Conservation (phyloP, 345 rosid genomes). For the Pseudoturritis turrita region DNA sequence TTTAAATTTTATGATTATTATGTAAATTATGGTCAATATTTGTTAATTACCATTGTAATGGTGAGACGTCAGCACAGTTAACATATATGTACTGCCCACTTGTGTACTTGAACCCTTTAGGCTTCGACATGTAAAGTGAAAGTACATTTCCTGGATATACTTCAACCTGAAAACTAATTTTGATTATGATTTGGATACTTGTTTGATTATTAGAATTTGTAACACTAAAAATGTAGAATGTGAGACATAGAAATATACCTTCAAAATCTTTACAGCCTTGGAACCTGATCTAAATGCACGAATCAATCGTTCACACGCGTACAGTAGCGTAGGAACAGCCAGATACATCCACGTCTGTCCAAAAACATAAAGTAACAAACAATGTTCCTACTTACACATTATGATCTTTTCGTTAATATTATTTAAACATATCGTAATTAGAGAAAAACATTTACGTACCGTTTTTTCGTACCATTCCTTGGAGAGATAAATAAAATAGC, state of each 20-base stretch:
- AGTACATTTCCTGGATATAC: slow-evolving; percentile 83
- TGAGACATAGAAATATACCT: slow-evolving; percentile 36
- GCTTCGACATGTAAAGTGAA: slow-evolving; percentile 67
- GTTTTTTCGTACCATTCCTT: slow-evolving; percentile 72
- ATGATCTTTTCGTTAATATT: neutral
- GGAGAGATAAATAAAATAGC: slow-evolving; percentile 55
- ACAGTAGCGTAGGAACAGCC: slow-evolving; percentile 54
- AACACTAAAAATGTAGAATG: neutral
- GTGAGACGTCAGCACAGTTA: slow-evolving; percentile 71
- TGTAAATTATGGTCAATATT: neutral
- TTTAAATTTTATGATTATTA: neutral
- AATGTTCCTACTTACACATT: neutral
- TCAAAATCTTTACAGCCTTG: slow-evolving; percentile 52
- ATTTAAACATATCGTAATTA: no score
- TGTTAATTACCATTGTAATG: slow-evolving; percentile 57
- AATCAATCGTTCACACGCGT: slow-evolving; percentile 53
- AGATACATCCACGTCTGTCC: slow-evolving; percentile 90
- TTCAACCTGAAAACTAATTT: slow-evolving; percentile 51
- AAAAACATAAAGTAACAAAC: neutral
- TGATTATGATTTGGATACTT: neutral
- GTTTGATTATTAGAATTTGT: neutral
- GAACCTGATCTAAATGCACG: slow-evolving; percentile 63
- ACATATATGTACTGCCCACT: slow-evolving; percentile 88
- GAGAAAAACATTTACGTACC: slow-evolving; percentile 31
- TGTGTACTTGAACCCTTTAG: slow-evolving; percentile 71